These are phyloP conservation scores for Keithomyces neogunnii DNA, from an alignment of 2,329 filamentous ascomycete genomes.

Conservation along the genomic window DNA sequence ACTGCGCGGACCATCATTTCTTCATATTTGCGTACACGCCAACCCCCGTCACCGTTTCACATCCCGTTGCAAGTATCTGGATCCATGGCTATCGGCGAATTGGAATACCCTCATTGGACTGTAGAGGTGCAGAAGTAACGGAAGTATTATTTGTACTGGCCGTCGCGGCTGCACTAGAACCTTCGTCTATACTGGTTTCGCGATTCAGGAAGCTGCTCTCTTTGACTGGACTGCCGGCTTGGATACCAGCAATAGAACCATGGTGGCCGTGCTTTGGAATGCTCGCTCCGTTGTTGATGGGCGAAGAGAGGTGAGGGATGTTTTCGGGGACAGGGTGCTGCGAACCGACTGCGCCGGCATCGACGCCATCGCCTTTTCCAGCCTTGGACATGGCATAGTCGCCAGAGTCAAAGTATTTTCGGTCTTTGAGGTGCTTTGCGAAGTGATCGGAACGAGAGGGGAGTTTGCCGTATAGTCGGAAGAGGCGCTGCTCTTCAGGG, in stretches of 20 bases:
- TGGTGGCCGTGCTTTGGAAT: constrained; percentile 26
- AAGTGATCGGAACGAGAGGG: constrained; percentile 93
- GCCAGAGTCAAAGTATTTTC: constrained; percentile 96
- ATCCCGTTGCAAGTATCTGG: neutral
- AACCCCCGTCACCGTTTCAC: neutral
- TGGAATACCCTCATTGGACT: constrained; percentile 41
- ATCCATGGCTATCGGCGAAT: constrained; percentile 46
- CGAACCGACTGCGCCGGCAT: constrained; percentile 86
- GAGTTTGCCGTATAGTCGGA: constrained; percentile 95
- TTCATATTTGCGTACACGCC: neutral
- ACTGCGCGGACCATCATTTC: neutral
- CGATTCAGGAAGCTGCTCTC: constrained; percentile 81
- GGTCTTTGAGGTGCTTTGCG: constrained; percentile 97
- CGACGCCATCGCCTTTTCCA: constrained; percentile 89
- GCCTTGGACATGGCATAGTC: constrained; percentile 97
- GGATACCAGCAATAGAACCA: constrained; percentile 37
- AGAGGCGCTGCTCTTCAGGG: constrained; percentile 90
- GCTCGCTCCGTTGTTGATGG: constrained; percentile 33
- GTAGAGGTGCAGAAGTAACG: constrained; percentile 15
- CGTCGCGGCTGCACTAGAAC: constrained; percentile 21
- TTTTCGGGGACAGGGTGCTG: constrained; percentile 93
- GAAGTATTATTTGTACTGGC: constrained; percentile 31
- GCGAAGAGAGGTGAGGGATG: constrained; percentile 79
- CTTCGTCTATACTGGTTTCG: constrained; percentile 59
- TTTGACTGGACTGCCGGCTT: constrained; percentile 76